Conservation (phyloP, 768 basidiomycete genomes). For the Calvatia gigantea region DNA sequence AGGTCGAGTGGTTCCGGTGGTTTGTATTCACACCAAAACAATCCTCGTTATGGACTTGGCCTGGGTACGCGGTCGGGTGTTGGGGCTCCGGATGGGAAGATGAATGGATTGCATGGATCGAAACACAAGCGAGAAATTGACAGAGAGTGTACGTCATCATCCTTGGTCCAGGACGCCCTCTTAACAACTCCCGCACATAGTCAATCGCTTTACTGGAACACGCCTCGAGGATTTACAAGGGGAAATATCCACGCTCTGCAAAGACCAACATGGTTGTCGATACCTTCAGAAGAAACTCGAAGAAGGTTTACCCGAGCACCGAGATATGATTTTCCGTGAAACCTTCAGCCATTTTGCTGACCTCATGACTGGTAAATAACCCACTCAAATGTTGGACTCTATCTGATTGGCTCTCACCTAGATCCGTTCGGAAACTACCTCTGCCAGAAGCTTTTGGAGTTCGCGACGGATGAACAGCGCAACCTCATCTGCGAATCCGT, state of each 20-base stretch:
- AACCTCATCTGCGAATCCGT: conserved; percentile 97
- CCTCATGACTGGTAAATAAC: conserved; percentile 83
- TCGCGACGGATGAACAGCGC: conserved; percentile 95
- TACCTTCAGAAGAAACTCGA: conserved; percentile 99
- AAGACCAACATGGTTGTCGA: conserved; percentile 98
- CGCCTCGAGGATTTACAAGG: conserved; percentile 94
- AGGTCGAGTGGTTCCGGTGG: neutral
- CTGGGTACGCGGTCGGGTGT: conserved; percentile 48
- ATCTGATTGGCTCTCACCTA: conserved; percentile 23
- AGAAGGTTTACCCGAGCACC: conserved; percentile 91
- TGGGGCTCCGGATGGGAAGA: conserved; percentile 64
- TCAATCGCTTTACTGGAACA: conserved; percentile 96
- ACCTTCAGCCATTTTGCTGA: conserved; percentile 98
- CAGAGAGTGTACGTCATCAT: conserved; percentile 59
- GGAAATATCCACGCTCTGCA: conserved; percentile 92
- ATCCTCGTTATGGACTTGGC: conserved; percentile 71
- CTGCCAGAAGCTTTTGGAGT: conserved; percentile 96
- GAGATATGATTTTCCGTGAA: conserved; percentile 99
- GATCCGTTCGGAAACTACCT: conserved; percentile 99
- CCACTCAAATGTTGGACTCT: conserved; percentile 5
- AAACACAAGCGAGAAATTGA: conserved; percentile 95
- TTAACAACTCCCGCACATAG: conserved; percentile 33
- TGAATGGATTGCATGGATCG: conserved; percentile 87
- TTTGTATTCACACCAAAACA: conserved; percentile 64
- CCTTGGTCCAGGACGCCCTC: neutral